Percentiles rank a stretch among this genome's conserved stretches.
Conservation (phyloP, 202 grass and related monocot genomes). For the Saccharum hybrid region DNA sequence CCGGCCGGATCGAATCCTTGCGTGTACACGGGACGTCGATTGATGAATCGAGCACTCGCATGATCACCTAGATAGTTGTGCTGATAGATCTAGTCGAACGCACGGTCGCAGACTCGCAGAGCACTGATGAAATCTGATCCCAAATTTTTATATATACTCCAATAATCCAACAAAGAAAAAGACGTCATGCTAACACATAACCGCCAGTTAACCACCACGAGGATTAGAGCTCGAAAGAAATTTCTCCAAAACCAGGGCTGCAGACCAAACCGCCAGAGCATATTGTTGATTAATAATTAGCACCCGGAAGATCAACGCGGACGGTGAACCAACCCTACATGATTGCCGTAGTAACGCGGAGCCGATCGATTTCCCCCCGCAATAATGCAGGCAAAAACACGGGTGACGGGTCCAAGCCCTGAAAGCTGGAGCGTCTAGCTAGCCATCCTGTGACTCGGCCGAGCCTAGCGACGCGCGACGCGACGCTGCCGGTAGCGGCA, state of each 20-base stretch:
- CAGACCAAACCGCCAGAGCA: background rate
- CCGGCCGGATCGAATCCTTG: background rate
- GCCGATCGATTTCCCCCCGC: background rate
- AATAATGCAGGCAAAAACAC: conserved; percentile 40
- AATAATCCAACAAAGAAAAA: background rate
- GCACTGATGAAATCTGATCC: background rate
- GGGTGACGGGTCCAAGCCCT: conserved; percentile 38
- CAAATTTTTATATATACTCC: background rate
- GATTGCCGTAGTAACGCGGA: conserved; percentile 38
- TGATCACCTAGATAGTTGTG: conserved; percentile 1
- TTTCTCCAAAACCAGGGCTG: background rate
- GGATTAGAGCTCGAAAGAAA: background rate
- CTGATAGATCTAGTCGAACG: conserved; percentile 30
- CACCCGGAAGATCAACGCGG: conserved; percentile 39
- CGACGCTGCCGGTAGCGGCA: too few species aligned
- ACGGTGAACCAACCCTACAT: conserved; percentile 52
- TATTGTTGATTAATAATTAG: background rate
- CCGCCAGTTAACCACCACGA: conserved; percentile 23
- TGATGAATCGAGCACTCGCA: background rate
- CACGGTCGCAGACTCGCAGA: background rate
- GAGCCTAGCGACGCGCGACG: too few species aligned
- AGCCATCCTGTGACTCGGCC: background rate
- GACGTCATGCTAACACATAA: background rate
- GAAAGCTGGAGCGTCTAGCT: background rate
- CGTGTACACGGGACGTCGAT: conserved; percentile 2